Evolutionary conservation across 2,329 filamentous ascomycete genomes (phyloP).

Genomic region (Zelopaecilomyces penicillatus): DNA sequence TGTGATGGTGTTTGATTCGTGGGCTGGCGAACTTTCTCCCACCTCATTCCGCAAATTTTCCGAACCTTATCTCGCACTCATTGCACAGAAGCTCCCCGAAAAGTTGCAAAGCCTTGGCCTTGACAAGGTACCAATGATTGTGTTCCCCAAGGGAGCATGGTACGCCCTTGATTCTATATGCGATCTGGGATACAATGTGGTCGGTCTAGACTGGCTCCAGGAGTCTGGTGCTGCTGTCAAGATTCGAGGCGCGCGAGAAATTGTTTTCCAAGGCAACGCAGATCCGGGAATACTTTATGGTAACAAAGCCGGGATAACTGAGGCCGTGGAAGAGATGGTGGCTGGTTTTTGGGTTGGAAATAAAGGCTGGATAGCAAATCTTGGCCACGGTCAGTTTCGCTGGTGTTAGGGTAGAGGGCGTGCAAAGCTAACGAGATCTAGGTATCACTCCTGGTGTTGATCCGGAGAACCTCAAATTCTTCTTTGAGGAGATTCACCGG

Average conservation of each 20-base stretch:
- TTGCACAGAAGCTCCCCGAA: conserved; percentile 69
- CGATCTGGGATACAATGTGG: conserved; percentile 82
- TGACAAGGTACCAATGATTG: conserved; percentile 86
- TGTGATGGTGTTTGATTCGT: conserved; percentile 95
- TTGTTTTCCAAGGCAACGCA: conserved; percentile 88
- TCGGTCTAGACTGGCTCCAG: conserved; percentile 92
- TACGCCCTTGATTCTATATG: conserved; percentile 85
- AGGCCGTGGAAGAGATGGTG: conserved; percentile 78
- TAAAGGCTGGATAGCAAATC: conserved; percentile 92
- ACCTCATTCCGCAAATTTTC: conserved; percentile 75
- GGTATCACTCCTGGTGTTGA: conserved; percentile 92
- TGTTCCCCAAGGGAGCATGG: conserved; percentile 97
- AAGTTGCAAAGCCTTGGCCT: conserved; percentile 66
- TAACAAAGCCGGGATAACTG: conserved; percentile 69
- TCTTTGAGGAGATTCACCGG: conserved; percentile 84
- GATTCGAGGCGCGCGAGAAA: conserved; percentile 63
- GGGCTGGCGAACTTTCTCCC: conserved; percentile 90
- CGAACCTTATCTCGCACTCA: conserved; percentile 77
- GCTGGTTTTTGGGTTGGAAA: conserved; percentile 71
- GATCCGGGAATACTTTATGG: conserved; percentile 93
- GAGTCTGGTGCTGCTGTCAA: conserved; percentile 77
- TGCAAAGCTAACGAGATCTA: conserved; percentile 25
- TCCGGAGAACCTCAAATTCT: conserved; percentile 87
- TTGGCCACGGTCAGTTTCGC: conserved; percentile 71
- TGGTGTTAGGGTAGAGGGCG: background rate